A percentile compares a stretch with the other conserved stretches of the same genome.
Evolutionary conservation across 1,139 yeast genomes (phyloP).

Genomic region (Debaryomycetaceae sp.): DNA sequence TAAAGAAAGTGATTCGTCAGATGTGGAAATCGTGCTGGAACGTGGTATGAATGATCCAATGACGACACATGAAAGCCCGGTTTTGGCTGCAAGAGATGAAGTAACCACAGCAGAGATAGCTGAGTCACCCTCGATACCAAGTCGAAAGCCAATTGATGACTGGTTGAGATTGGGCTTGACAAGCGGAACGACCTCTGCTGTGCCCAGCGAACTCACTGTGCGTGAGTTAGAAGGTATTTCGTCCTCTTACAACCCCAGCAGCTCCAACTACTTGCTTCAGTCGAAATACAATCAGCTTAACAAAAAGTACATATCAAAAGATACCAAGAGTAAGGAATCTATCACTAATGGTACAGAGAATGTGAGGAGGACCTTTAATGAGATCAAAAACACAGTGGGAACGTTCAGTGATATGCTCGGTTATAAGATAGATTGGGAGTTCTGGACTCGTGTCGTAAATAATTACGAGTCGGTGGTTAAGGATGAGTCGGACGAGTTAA

Average conservation of each 20-base stretch:
- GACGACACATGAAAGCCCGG: background rate
- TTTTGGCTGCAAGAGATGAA: background rate
- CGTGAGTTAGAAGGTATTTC: conserved; percentile 14
- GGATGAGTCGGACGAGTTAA: conserved; percentile 56
- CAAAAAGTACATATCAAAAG: conserved; percentile 27
- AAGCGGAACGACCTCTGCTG: conserved; percentile 11
- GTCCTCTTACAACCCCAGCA: conserved; percentile 19
- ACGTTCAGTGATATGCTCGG: conserved; percentile 39
- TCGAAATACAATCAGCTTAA: conserved; percentile 31
- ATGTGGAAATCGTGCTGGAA: background rate
- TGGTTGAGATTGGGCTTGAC: conserved; percentile 27
- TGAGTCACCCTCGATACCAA: conserved; percentile 14
- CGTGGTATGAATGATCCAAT: background rate
- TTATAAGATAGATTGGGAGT: conserved; percentile 66
- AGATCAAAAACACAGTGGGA: conserved; percentile 46
- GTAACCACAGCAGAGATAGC: background rate
- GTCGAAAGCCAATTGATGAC: conserved; percentile 26
- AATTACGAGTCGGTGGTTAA: conserved; percentile 68
- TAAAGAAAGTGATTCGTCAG: background rate
- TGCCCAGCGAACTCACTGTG: conserved; percentile 2
- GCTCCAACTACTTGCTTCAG: conserved; percentile 33
- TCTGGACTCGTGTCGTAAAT: conserved; percentile 80
- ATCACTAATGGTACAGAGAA: conserved; percentile 58
- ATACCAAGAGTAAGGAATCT: conserved; percentile 39
- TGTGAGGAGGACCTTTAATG: conserved; percentile 60